Conservation (phyloP, 495 filamentous ascomycete genomes). For the Xylaria palmicola region DNA sequence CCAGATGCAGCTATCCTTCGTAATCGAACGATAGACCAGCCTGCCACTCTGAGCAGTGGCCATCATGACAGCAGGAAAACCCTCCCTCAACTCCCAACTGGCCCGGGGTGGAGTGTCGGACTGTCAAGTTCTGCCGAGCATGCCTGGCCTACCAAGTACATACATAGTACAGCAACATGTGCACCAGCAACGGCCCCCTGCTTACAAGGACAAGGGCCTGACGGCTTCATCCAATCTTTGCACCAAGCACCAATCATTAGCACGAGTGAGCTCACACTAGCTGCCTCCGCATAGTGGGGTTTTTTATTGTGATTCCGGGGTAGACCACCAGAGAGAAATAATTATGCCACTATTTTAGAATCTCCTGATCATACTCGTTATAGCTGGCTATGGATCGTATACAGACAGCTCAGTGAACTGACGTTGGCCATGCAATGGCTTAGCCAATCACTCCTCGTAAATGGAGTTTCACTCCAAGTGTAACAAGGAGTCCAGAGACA, state of each 20-base stretch:
- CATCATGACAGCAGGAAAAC: not conserved
- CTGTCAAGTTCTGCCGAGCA: not conserved
- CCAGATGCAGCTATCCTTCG: slow-evolving; percentile 3
- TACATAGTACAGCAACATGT: too few species aligned
- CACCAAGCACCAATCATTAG: not conserved
- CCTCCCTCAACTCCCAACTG: not conserved
- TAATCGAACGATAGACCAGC: slow-evolving; percentile 2
- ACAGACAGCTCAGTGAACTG: not conserved
- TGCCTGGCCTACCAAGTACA: not conserved
- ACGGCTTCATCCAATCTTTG: not conserved
- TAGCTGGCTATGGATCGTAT: not conserved
- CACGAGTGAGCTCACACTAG: not conserved
- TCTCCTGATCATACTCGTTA: not conserved
- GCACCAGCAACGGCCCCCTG: slow-evolving; percentile 1
- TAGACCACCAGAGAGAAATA: not conserved
- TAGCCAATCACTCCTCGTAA: not conserved
- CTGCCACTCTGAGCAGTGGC: not conserved
- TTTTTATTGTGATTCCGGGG: slow-evolving; percentile 1
- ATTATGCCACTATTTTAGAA: not conserved
- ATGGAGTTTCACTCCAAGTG: not conserved
- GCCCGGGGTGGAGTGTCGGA: not conserved
- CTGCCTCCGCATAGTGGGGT: not conserved
- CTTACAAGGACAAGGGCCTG: slow-evolving; percentile 2
- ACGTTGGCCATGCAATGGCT: not conserved
- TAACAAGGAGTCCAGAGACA: not conserved